Evolutionary conservation across 208 protist genomes (phyloP).

Genomic region (Leishmania amazonensis): DNA sequence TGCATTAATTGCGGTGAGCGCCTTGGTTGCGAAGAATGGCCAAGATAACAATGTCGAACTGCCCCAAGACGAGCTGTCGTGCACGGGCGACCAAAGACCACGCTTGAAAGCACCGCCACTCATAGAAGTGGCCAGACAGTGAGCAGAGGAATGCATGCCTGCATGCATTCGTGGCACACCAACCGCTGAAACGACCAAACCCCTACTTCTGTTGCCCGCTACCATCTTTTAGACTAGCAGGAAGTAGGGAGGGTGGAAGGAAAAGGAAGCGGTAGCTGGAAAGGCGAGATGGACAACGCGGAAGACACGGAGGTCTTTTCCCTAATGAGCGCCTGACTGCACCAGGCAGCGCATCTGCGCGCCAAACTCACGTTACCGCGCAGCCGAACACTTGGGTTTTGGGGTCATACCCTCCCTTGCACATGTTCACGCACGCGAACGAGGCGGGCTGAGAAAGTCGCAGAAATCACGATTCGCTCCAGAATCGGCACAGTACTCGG

Average conservation of each 20-base stretch:
- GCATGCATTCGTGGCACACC: neutral
- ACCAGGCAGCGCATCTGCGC: neutral
- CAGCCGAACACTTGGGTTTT: neutral
- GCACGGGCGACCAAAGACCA: neutral
- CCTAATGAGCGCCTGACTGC: neutral
- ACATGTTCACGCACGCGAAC: neutral
- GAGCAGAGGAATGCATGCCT: neutral
- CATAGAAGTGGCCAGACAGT: neutral
- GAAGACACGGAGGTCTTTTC: neutral
- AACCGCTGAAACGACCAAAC: neutral
- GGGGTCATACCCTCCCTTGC: too few species aligned
- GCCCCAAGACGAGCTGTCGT: neutral
- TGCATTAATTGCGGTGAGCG: neutral
- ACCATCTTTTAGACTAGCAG: neutral
- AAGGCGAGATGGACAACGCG: neutral
- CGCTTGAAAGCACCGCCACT: neutral
- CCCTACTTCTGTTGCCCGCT: neutral
- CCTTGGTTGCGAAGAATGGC: neutral
- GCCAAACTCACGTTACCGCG: neutral
- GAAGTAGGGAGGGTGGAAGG: neutral
- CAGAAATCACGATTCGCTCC: neutral
- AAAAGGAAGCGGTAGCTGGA: neutral
- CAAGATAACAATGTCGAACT: neutral
- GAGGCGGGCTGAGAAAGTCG: neutral
- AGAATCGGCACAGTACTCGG: slow-evolving; percentile 67